Evolutionary conservation across 108 stramenopile genomes (phyloP), one percentile per base, ranked within the genome.

Genomic region (Stephanodiscus triporus): DNA sequence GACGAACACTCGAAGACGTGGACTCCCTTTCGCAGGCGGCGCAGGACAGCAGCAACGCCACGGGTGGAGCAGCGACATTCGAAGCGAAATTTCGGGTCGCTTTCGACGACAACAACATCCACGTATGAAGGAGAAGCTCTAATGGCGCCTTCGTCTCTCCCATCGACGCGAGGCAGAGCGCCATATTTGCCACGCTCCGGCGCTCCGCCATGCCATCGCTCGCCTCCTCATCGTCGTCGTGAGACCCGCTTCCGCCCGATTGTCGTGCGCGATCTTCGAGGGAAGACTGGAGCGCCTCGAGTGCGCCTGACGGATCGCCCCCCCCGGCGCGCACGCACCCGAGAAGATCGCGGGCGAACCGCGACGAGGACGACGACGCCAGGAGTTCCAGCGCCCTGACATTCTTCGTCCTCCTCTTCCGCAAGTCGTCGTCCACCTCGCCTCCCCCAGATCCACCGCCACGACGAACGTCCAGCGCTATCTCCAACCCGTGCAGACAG

Each of bases 91-190:
- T 22, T 29, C 8, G 29, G 37, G 40, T 10, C 17, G 0, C 22
- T 16, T 58, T 30, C 16, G 73, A 56, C 62, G 62, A 51, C 10
- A 53, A 49, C 2, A 56, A 47, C 53, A 17, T 68, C 77, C 72
- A 75, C 36, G 75, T 29, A 50, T 75, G 77, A 20, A 82, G 73
- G 2, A 78, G 48, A 23, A 82, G 53, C 72, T 78, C 77, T 13
- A 82, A 9, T 0, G 81, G 70, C 56, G 81, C 43, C 24, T 69
- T 38, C 43, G 48, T 26, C 13, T 79, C 77, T 19, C 81, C 81
- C 77, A 79, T 34, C 34, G 81, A 73, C 30, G 70, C 26, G 47
- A 82, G 78, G 42, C 81, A 82, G 19, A 74, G 38, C 4, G 73
- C 72, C 81, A 82, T 74, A 27, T 79, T 82, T 0, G 61, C 38